These are phyloP conservation scores for Solanum tarapatanum DNA, from an alignment of 257 asterid species.

Conservation along the genomic window DNA sequence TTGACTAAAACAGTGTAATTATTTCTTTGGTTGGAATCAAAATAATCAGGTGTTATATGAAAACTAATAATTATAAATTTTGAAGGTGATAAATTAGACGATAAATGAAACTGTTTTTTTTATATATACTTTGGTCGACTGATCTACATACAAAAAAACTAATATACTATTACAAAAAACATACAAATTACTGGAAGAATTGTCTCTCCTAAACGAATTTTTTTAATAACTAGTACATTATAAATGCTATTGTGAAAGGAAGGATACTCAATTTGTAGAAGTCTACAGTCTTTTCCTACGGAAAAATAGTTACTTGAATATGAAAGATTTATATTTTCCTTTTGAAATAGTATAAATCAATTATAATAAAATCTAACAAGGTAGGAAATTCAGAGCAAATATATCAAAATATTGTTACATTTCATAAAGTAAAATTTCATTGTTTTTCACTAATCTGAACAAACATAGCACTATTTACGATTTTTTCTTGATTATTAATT, in stretches of 20 bases:
- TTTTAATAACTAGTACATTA: neutral
- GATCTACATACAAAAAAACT: neutral
- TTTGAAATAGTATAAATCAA: neutral
- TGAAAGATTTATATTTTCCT: neutral
- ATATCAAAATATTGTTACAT: neutral
- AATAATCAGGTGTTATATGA: neutral
- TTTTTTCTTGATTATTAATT: neutral
- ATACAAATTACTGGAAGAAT: neutral
- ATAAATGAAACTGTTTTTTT: neutral
- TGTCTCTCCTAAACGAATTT: neutral
- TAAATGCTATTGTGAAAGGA: neutral
- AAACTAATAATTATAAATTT: neutral
- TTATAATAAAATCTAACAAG: neutral
- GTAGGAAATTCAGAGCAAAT: neutral
- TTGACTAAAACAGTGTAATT: neutral
- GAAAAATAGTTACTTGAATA: neutral
- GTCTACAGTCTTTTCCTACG: neutral
- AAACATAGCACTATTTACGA: neutral
- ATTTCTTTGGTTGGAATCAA: neutral
- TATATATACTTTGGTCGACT: neutral
- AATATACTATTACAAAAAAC: neutral
- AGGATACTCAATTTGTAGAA: neutral
- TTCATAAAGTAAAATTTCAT: neutral
- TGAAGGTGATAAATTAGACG: neutral
- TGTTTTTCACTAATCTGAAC: neutral